Conservation (phyloP, 2,329 filamentous ascomycete genomes). For the Hymenoscyphus fraxineus region DNA sequence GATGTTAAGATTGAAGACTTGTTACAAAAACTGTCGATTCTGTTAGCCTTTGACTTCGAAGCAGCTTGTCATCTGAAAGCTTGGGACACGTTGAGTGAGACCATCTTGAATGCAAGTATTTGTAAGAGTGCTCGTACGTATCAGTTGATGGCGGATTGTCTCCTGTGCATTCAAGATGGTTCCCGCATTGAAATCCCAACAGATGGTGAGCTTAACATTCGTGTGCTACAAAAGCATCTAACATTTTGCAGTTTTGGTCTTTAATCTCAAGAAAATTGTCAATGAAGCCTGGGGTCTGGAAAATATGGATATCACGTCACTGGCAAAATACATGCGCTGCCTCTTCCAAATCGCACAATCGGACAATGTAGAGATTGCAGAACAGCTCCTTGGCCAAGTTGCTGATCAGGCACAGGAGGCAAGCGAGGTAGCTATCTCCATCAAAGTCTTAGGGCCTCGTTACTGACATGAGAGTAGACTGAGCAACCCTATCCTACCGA, state of each 20-base stretch:
- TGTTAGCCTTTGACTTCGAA: constrained; percentile 79
- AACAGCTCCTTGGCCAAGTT: constrained; percentile 63
- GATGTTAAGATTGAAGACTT: constrained; percentile 50
- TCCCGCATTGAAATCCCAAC: constrained; percentile 38
- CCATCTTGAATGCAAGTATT: constrained; percentile 51
- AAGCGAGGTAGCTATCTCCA: constrained; percentile 39
- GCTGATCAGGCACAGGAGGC: constrained; percentile 49
- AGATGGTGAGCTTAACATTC: constrained; percentile 40
- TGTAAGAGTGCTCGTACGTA: constrained; percentile 47
- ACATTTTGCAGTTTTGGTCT: constrained; percentile 30
- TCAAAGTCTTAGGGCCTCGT: constrained; percentile 4
- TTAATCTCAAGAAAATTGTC: constrained; percentile 62
- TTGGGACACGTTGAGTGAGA: constrained; percentile 61
- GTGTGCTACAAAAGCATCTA: background rate
- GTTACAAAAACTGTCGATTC: constrained; percentile 56
- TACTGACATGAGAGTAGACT: constrained; percentile 35
- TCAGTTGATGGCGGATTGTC: constrained; percentile 63
- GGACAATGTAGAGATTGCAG: constrained; percentile 47
- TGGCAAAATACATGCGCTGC: constrained; percentile 76
- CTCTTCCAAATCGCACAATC: constrained; percentile 66
- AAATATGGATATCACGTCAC: constrained; percentile 51
- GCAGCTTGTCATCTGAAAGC: constrained; percentile 61
- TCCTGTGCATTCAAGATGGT: constrained; percentile 48
- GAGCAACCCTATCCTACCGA: constrained; percentile 54
- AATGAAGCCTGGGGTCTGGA: constrained; percentile 61